phyloP scores from a whole-genome alignment of 805 yeast genomes.

The Candida peoriensis region DNA sequence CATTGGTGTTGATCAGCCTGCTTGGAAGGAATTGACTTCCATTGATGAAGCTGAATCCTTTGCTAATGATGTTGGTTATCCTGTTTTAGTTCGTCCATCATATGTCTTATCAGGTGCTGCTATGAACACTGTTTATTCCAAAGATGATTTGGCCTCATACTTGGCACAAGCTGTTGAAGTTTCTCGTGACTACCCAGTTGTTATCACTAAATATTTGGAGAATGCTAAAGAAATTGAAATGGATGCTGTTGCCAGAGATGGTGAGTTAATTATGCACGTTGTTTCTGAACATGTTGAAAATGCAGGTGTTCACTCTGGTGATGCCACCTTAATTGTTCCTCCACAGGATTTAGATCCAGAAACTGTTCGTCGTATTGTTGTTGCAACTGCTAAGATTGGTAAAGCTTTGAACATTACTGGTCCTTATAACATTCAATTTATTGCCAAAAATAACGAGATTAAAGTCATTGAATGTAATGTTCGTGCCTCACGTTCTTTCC shows the following conservation, averaged over 20 bases:
- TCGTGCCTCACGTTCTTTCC: slow-evolving; percentile 99
- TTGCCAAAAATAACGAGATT: slow-evolving; percentile 91
- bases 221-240: slow-evolving; percentile 97
- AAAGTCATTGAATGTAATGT: slow-evolving; percentile 98
- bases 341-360: slow-evolving; percentile 93
- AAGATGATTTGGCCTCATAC: slow-evolving; percentile 81
- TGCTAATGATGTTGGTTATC: slow-evolving; percentile 87
- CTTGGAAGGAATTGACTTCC: slow-evolving; percentile 97
- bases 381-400: slow-evolving; percentile 94
- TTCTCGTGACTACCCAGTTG: slow-evolving; percentile 97
- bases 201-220: slow-evolving; percentile 93
- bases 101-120: slow-evolving; percentile 98
- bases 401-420: slow-evolving; percentile 93
- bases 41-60: slow-evolving; percentile 87
- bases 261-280: slow-evolving; percentile 93
- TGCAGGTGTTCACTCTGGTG: slow-evolving; percentile 99
- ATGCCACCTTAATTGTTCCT: slow-evolving; percentile 94
- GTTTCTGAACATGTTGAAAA: slow-evolving; percentile 98
- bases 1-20: slow-evolving; percentile 98
- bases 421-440: slow-evolving; percentile 95
- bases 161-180: slow-evolving; percentile 94
- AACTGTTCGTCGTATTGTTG: slow-evolving; percentile 86
- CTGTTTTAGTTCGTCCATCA: slow-evolving; percentile 96
- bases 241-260: slow-evolving; percentile 97
- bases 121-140: slow-evolving; percentile 92